Conservation (phyloP, 2,329 filamentous ascomycete genomes). For the Monosporascus sp. region DNA sequence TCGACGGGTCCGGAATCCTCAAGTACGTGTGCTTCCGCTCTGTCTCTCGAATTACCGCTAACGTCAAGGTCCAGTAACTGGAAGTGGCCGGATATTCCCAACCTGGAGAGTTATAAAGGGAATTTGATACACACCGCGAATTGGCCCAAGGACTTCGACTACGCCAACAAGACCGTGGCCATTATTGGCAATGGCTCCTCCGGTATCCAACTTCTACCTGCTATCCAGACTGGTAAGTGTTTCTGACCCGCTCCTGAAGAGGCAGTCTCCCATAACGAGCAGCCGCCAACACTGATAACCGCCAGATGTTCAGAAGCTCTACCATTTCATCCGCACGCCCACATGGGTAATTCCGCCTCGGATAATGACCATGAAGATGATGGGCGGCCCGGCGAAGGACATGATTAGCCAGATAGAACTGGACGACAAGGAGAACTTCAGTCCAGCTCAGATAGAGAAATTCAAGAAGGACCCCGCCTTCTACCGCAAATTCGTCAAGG, state of each 20-base stretch:
- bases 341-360: slow-evolving; percentile 37
- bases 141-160: slow-evolving; percentile 47
- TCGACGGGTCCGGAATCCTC: slow-evolving; percentile 47
- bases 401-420: slow-evolving; percentile 35
- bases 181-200: slow-evolving; percentile 54
- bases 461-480: slow-evolving; percentile 42
- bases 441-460: slow-evolving; percentile 37
- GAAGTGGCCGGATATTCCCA: slow-evolving; percentile 47
- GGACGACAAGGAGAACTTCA: slow-evolving; percentile 38
- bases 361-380: slow-evolving; percentile 31
- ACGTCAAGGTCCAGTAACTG: slow-evolving; percentile 35
- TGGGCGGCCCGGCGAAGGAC: slow-evolving; percentile 30
- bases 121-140: slow-evolving; percentile 47
- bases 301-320: slow-evolving; percentile 33
- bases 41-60: slow-evolving; percentile 4
- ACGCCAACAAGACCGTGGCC: slow-evolving; percentile 45
- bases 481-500: slow-evolving; percentile 42
- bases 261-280: not conserved
- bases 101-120: slow-evolving; percentile 41
- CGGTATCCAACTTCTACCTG: slow-evolving; percentile 48
- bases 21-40: slow-evolving; percentile 35
- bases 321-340: slow-evolving; percentile 37
- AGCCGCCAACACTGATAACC: slow-evolving; percentile 2
- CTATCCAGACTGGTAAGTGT: slow-evolving; percentile 38
- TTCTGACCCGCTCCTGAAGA: not conserved